Percentiles rank a stretch among this genome's conserved stretches.
Conservation (phyloP, 768 basidiomycete genomes). For the Terana coerulea region DNA sequence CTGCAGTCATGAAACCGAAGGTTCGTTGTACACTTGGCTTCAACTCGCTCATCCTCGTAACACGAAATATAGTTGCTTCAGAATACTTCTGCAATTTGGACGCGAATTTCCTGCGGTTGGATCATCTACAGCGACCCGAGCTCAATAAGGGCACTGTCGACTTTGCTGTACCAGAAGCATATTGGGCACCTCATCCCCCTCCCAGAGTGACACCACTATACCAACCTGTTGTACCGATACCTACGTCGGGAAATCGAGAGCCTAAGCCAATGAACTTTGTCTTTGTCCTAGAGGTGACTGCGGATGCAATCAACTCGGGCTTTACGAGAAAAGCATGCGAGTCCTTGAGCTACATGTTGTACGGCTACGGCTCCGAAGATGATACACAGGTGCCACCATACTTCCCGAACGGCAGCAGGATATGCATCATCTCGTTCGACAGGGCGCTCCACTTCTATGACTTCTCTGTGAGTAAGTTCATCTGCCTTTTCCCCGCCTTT, state of each 20-base stretch:
- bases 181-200: conserved; percentile 78
- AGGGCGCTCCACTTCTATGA: conserved; percentile 82
- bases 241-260: conserved; percentile 37
- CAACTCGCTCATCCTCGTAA: not conserved
- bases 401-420: conserved; percentile 48
- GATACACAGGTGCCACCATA: conserved; percentile 39
- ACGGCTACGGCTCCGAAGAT: conserved; percentile 46
- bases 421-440: conserved; percentile 88
- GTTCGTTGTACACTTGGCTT: conserved; percentile 41
- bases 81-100: conserved; percentile 87
- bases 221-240: conserved; percentile 45
- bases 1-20: conserved; percentile 79
- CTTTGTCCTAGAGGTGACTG: conserved; percentile 86
- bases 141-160: conserved; percentile 90
- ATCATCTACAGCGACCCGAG: conserved; percentile 81
- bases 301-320: conserved; percentile 62
- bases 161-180: conserved; percentile 71
- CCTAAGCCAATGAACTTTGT: conserved; percentile 72
- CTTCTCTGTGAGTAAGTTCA: conserved; percentile 59
- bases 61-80: conserved; percentile 50
- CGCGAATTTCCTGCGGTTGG: conserved; percentile 69
- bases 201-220: conserved; percentile 50
- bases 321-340: conserved; percentile 65
- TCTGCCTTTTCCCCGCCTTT: not conserved
- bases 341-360: conserved; percentile 59